phyloP scores from a whole-genome alignment of 495 filamentous ascomycete species.

The Trichoderma erinaceum region DNA sequence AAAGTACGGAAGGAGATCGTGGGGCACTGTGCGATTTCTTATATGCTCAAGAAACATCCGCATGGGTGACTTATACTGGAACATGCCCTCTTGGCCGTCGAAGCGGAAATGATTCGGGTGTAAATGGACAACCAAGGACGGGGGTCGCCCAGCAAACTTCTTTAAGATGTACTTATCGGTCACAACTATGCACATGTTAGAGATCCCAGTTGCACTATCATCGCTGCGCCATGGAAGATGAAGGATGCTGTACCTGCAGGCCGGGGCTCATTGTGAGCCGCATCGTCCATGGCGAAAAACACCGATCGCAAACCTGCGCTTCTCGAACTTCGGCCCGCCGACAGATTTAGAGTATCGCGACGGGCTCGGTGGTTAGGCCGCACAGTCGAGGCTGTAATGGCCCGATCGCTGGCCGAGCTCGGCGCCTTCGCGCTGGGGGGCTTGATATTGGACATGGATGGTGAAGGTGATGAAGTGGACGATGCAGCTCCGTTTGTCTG shows the following conservation, averaged over 20 bases:
- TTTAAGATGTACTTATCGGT: constrained; percentile 59
- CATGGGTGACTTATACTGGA: constrained; percentile 88
- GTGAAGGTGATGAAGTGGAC: constrained; percentile 60
- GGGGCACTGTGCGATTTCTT: constrained; percentile 41
- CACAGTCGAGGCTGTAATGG: constrained; percentile 34
- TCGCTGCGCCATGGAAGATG: constrained; percentile 15
- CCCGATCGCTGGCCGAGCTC: constrained; percentile 37
- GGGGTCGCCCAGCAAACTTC: constrained; percentile 33
- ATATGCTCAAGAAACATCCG: constrained; percentile 70
- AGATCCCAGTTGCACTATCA: not conserved
- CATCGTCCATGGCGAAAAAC: constrained; percentile 36
- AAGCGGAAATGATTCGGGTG: constrained; percentile 84
- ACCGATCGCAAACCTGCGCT: constrained; percentile 39
- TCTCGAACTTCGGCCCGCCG: constrained; percentile 36
- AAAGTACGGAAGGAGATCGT: constrained; percentile 53
- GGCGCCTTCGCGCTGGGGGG: constrained; percentile 41
- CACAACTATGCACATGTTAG: constrained; percentile 42
- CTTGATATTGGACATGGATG: constrained; percentile 57
- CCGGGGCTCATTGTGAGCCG: constrained; percentile 33
- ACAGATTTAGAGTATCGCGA: constrained; percentile 36
- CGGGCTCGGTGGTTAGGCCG: constrained; percentile 47
- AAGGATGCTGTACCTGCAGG: constrained; percentile 37
- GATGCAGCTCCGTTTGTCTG: constrained; percentile 63
- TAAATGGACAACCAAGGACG: constrained; percentile 81
- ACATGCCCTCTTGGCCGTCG: constrained; percentile 88